Evolutionary conservation across 1,284 basidiomycete genomes (phyloP).

Genomic region (Irpex sp.): DNA sequence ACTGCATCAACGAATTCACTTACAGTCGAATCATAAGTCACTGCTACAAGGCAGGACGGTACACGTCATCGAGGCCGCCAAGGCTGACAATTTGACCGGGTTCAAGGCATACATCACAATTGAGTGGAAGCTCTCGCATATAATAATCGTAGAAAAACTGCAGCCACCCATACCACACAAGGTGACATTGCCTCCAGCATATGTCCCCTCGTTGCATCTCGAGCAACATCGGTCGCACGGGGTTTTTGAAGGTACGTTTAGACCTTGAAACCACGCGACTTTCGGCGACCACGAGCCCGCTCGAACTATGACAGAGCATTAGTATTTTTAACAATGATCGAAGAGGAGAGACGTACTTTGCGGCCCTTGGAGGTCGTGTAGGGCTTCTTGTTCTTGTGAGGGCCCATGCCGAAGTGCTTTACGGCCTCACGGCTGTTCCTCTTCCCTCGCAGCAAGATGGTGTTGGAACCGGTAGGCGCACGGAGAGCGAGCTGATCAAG

Average conservation of each 20-base stretch:
- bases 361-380: constrained; percentile 94
- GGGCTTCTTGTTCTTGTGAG: constrained; percentile 93
- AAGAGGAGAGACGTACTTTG: constrained; percentile 55
- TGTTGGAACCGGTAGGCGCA: constrained; percentile 94
- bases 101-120: constrained; percentile 13
- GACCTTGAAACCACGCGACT: constrained; percentile 89
- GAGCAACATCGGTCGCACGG: constrained; percentile 19
- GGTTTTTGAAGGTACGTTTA: constrained; percentile 40
- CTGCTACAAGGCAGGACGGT: neutral
- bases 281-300: constrained; percentile 90
- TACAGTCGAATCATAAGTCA: no score
- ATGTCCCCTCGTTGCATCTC: constrained; percentile 12
- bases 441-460: constrained; percentile 88
- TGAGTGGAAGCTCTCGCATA: constrained; percentile 11
- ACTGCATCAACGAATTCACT: no score
- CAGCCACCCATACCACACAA: constrained; percentile 19
- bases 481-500: constrained; percentile 96
- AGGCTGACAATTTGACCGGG: neutral
- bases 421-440: constrained; percentile 92
- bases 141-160: constrained; percentile 13
- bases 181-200: constrained; percentile 9
- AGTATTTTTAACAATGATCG: neutral
- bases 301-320: constrained; percentile 56
- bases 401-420: constrained; percentile 96
- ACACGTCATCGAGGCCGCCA: neutral